phyloP scores from a whole-genome alignment of 306 rosid species.

The Myrica gale region DNA sequence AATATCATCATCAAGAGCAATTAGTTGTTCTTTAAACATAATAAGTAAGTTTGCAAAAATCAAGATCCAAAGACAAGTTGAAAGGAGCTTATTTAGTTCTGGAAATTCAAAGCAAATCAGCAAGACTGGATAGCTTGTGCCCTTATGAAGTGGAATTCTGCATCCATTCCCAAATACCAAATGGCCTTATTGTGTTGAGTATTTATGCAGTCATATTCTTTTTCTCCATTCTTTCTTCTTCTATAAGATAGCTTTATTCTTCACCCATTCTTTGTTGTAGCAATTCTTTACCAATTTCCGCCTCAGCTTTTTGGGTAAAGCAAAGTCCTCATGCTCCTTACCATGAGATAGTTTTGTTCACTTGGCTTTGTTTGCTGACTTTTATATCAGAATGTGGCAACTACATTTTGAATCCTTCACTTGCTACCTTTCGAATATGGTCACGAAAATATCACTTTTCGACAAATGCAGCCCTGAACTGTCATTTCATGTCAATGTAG shows the following conservation, averaged over 20 bases:
- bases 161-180: neutral
- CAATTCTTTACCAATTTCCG: too few relatives aligned
- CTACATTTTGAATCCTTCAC: neutral
- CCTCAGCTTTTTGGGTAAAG: neutral
- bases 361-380: neutral
- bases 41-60: too few relatives aligned
- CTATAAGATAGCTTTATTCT: too few relatives aligned
- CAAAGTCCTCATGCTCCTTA: neutral
- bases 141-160: neutral
- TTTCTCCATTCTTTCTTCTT: neutral
- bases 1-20: too few relatives aligned
- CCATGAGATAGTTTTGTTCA: neutral
- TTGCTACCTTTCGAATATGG: too few relatives aligned
- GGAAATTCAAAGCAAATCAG: neutral
- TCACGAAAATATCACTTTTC: too few relatives aligned
- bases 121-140: neutral
- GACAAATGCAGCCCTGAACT: too few relatives aligned
- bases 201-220: neutral
- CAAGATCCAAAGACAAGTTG: too few relatives aligned
- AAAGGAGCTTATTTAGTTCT: too few relatives aligned
- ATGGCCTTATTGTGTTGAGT: neutral
- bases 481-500: too few relatives aligned
- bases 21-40: too few relatives aligned
- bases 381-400: neutral
- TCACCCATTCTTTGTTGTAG: too few relatives aligned